A percentile compares a stretch with the other conserved stretches of the same genome.
These are phyloP conservation scores for Neurospora sp. DNA, from an alignment of 495 filamentous ascomycete species.

Conservation along the genomic window DNA sequence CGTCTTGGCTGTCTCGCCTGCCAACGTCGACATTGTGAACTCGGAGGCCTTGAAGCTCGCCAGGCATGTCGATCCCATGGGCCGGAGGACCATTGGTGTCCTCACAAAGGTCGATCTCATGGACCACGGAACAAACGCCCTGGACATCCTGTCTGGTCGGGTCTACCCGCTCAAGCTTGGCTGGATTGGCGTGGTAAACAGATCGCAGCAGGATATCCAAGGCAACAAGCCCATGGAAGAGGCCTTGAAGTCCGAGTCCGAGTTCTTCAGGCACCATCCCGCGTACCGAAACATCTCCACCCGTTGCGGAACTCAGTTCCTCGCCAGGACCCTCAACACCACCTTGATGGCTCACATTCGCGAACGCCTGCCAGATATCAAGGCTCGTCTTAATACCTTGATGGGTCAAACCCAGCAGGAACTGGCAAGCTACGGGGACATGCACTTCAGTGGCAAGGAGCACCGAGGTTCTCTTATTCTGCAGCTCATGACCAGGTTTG, in stretches of 20 bases:
- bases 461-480: slow-evolving; percentile 90
- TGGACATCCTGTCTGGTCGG: slow-evolving; percentile 91
- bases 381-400: slow-evolving; percentile 89
- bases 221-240: slow-evolving; percentile 84
- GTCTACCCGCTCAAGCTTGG: slow-evolving; percentile 96
- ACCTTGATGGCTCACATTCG: slow-evolving; percentile 96
- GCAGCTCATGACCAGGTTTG: slow-evolving; percentile 97
- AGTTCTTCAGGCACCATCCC: slow-evolving; percentile 95
- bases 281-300: slow-evolving; percentile 94
- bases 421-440: slow-evolving; percentile 94
- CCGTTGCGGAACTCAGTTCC: slow-evolving; percentile 87
- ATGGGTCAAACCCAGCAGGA: slow-evolving; percentile 99
- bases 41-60: slow-evolving; percentile 96
- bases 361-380: slow-evolving; percentile 93
- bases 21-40: slow-evolving; percentile 97
- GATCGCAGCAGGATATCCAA: slow-evolving; percentile 97
- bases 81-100: slow-evolving; percentile 90
- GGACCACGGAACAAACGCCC: slow-evolving; percentile 97
- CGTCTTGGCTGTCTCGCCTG: slow-evolving; percentile 90
- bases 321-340: slow-evolving; percentile 89
- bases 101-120: slow-evolving; percentile 97
- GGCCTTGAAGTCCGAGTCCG: slow-evolving; percentile 77
- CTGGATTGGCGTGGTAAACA: slow-evolving; percentile 97
- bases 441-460: slow-evolving; percentile 95
- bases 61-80: slow-evolving; percentile 91